A percentile compares a stretch with the other conserved stretches of the same genome.
phyloP scores from a whole-genome alignment of 208 protist species.

The Trichomonas gallinae region DNA sequence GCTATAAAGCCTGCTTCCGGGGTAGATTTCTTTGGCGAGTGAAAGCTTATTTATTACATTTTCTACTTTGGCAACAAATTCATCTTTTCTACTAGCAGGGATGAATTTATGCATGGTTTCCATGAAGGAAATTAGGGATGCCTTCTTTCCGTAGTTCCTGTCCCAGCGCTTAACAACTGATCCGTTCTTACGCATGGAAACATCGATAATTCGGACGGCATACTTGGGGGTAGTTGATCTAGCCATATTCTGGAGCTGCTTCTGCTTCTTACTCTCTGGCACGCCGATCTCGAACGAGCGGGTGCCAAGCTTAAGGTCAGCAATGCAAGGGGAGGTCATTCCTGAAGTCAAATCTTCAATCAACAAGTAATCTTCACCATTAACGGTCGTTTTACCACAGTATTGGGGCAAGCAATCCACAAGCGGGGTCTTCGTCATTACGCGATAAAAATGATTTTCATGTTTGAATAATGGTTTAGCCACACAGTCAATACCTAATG shows the following conservation, averaged over 20 bases:
- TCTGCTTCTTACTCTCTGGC: neutral
- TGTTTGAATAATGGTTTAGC: neutral
- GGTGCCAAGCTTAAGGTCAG: neutral
- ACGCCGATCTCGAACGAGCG: neutral
- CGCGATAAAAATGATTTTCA: neutral
- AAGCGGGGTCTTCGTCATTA: neutral
- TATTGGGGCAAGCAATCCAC: neutral
- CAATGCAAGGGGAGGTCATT: neutral
- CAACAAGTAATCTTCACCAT: neutral
- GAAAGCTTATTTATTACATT: neutral
- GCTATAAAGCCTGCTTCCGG: neutral
- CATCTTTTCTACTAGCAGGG: neutral
- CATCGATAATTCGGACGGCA: neutral
- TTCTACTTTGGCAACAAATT: neutral
- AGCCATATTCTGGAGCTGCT: neutral
- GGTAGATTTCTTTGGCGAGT: neutral
- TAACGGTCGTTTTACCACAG: neutral
- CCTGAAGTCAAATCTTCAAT: neutral
- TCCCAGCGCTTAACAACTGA: neutral
- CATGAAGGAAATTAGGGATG: neutral
- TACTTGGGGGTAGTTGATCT: neutral
- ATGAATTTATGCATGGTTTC: neutral
- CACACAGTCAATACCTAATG: neutral
- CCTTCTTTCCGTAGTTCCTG: neutral
- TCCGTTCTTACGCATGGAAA: neutral